These are phyloP conservation scores for Scenedesmus sp. DNA, from an alignment of 163 green algal species.

Conservation along the genomic window DNA sequence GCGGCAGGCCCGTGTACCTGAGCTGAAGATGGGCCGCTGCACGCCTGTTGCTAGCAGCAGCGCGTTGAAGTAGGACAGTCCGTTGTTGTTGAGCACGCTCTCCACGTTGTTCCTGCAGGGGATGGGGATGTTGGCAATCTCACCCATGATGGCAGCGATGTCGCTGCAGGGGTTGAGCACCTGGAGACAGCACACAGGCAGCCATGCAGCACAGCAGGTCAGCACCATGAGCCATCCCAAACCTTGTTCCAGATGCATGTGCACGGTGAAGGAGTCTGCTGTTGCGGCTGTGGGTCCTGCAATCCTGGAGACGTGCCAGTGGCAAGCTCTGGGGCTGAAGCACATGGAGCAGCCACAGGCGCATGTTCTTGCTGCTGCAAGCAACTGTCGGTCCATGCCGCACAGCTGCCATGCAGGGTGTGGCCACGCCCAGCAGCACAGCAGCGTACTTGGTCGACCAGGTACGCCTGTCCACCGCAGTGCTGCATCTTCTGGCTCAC, in stretches of 20 bases:
- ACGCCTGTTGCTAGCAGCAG: conserved; percentile 56
- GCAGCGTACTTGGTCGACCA: conserved; percentile 43
- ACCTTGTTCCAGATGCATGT: not conserved
- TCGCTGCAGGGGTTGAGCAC: conserved; percentile 53
- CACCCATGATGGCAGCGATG: conserved; percentile 47
- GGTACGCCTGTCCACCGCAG: conserved; percentile 54
- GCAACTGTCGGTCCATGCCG: not conserved
- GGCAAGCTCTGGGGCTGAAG: too few species aligned
- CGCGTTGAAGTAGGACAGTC: conserved; percentile 50
- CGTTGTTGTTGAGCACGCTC: conserved; percentile 29
- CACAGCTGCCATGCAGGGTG: not conserved
- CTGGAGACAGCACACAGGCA: not conserved
- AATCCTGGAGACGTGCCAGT: too few species aligned
- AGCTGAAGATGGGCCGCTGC: conserved; percentile 48
- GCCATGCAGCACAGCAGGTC: not conserved
- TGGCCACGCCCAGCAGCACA: not conserved
- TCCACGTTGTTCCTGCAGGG: conserved; percentile 58
- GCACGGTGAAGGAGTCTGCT: not conserved
- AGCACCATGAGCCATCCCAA: not conserved
- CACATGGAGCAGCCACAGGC: not conserved
- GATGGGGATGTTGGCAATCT: conserved; percentile 54
- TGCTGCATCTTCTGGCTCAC: conserved; percentile 51
- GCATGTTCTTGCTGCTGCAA: not conserved
- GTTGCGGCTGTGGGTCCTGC: not conserved
- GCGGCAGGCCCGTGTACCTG: not conserved